These are phyloP conservation scores for Austroboletus novae-zelandiae DNA, from an alignment of 1,284 basidiomycete species.

Conservation along the genomic window DNA sequence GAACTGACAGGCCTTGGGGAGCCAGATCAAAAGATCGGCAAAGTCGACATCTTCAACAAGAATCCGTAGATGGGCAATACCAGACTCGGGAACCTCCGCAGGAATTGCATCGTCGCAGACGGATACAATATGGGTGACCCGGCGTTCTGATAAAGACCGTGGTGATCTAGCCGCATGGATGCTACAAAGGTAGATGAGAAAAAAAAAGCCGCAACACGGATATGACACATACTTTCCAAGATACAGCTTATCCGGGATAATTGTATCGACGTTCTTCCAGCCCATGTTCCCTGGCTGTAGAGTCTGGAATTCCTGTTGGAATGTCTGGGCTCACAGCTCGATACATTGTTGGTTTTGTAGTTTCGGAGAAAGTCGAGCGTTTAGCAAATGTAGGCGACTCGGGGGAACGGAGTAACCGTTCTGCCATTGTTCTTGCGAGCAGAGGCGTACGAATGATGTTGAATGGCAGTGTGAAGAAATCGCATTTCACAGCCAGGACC, in stretches of 20 bases:
- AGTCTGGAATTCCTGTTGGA: slow-evolving; percentile 30
- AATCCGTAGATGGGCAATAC: slow-evolving; percentile 67
- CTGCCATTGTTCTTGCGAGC: slow-evolving; percentile 17
- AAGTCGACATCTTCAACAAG: slow-evolving; percentile 80
- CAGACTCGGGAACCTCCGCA: slow-evolving; percentile 70
- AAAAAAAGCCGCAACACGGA: slow-evolving; percentile 18
- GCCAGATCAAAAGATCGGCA: slow-evolving; percentile 76
- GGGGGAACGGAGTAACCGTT: slow-evolving; percentile 33
- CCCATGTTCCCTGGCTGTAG: slow-evolving; percentile 41
- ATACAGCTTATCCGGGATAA: slow-evolving; percentile 68
- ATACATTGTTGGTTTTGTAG: slow-evolving; percentile 36
- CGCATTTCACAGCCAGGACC: slow-evolving; percentile 34
- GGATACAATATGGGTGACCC: slow-evolving; percentile 74
- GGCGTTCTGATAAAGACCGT: slow-evolving; percentile 68
- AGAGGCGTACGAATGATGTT: slow-evolving; percentile 15
- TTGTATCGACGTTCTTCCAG: slow-evolving; percentile 72
- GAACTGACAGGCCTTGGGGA: slow-evolving; percentile 76
- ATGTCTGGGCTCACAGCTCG: slow-evolving; percentile 17
- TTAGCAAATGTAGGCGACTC: slow-evolving; percentile 26
- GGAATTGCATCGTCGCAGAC: slow-evolving; percentile 73
- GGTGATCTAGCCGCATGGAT: slow-evolving; percentile 70
- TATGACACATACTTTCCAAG: slow-evolving; percentile 65
- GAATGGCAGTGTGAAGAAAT: slow-evolving; percentile 33
- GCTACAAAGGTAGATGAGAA: slow-evolving; percentile 39
- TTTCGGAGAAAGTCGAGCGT: slow-evolving; percentile 18